phyloP scores from a whole-genome alignment of 2,329 filamentous ascomycete genomes.

The Zasmidium angulare region DNA sequence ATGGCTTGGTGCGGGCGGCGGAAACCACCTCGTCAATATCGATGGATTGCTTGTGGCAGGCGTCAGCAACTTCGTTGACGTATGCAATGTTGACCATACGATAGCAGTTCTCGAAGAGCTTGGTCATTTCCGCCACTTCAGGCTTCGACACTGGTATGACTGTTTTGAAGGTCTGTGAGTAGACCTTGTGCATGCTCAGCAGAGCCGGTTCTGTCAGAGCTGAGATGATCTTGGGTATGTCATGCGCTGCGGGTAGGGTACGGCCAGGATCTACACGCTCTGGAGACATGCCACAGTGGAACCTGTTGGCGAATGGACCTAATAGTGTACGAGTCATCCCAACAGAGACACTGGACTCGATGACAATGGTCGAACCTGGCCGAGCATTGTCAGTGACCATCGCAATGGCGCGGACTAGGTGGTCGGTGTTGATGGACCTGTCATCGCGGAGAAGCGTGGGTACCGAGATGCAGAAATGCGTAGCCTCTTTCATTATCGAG shows the following conservation, averaged over 20 bases:
- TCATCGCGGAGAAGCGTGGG: slow-evolving; percentile 52
- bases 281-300: slow-evolving; percentile 41
- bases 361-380: slow-evolving; percentile 49
- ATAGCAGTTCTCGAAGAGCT: slow-evolving; percentile 60
- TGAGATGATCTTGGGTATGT: slow-evolving; percentile 56
- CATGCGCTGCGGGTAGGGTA: slow-evolving; percentile 20
- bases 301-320: slow-evolving; percentile 42
- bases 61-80: slow-evolving; percentile 59
- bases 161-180: slow-evolving; percentile 49
- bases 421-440: slow-evolving; percentile 51
- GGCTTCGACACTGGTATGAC: slow-evolving; percentile 52
- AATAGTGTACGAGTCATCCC: slow-evolving; percentile 56
- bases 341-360: slow-evolving; percentile 57
- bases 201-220: slow-evolving; percentile 51
- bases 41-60: slow-evolving; percentile 48
- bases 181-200: slow-evolving; percentile 46
- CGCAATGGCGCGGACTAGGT: slow-evolving; percentile 46
- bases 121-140: slow-evolving; percentile 60
- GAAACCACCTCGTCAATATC: slow-evolving; percentile 53
- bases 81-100: slow-evolving; percentile 57
- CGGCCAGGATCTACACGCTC: slow-evolving; percentile 26
- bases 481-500: slow-evolving; percentile 43
- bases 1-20: slow-evolving; percentile 50
- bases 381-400: slow-evolving; percentile 45
- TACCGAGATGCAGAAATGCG: slow-evolving; percentile 56